Evolutionary conservation across 2,329 filamentous ascomycete genomes (phyloP).

Genomic region (Sporothrix globosa): DNA sequence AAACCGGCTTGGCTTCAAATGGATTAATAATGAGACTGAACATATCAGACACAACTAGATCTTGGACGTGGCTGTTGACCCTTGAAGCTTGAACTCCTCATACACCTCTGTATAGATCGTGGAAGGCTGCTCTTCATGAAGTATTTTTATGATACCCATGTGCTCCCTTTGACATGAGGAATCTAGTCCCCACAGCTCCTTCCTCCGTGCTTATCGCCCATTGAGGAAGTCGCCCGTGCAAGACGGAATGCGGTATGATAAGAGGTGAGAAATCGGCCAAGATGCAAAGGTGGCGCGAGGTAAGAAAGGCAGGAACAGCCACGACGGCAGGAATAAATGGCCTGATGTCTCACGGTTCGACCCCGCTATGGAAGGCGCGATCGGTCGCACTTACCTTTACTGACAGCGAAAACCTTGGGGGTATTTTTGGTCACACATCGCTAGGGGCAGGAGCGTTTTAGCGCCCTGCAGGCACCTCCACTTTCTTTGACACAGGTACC

Average conservation of each 20-base stretch:
- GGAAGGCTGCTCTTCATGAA: too few relatives aligned
- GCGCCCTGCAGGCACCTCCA: constrained; percentile 27
- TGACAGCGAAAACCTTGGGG: constrained; percentile 19
- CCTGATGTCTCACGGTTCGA: constrained; percentile 30
- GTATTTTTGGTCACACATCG: constrained; percentile 20
- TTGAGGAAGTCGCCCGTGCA: not conserved
- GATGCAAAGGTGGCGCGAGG: constrained; percentile 29
- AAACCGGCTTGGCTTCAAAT: constrained; percentile 6
- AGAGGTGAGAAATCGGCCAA: constrained; percentile 2
- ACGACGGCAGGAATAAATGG: constrained; percentile 29
- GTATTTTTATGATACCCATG: too few relatives aligned
- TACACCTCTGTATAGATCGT: too few relatives aligned
- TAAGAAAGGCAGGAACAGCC: not conserved
- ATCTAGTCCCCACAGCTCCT: not conserved
- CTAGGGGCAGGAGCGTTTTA: constrained; percentile 24
- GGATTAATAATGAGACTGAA: not conserved
- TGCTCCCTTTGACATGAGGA: not conserved
- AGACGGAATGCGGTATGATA: not conserved
- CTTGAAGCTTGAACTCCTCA: not conserved
- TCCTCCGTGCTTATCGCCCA: not conserved
- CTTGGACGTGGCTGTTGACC: not conserved
- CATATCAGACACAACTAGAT: not conserved
- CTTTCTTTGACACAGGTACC: constrained; percentile 3
- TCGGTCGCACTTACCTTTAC: not conserved
- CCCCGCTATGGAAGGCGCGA: constrained; percentile 32